Evolutionary conservation across 257 asterid genomes (phyloP).

Genomic region (Fraxinus americana): DNA sequence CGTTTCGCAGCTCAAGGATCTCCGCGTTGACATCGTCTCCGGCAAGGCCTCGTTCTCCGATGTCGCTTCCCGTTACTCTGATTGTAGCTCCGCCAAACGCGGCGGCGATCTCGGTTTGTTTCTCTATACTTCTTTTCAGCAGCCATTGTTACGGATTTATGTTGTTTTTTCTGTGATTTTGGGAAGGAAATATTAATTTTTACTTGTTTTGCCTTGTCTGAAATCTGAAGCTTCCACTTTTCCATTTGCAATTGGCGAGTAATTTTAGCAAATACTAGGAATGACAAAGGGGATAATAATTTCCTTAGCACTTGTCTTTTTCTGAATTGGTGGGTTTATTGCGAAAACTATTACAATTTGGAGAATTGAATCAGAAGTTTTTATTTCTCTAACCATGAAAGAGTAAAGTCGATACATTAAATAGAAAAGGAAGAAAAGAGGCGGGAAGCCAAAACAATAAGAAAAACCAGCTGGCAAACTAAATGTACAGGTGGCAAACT

Average conservation of each 20-base stretch:
- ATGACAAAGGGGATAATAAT: neutral
- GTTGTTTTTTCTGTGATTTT: neutral
- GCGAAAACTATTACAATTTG: no score
- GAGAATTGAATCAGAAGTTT: no score
- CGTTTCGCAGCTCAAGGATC: conserved; percentile 61
- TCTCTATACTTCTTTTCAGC: conserved; percentile 7
- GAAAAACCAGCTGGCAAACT: no score
- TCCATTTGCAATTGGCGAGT: neutral
- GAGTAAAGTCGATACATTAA: no score
- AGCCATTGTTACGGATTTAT: neutral
- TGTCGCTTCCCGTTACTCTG: conserved; percentile 68
- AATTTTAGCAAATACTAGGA: neutral
- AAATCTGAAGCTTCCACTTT: neutral
- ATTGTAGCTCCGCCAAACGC: conserved; percentile 96
- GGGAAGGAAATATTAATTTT: neutral
- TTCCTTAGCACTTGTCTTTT: neutral
- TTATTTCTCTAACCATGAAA: no score
- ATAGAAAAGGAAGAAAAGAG: no score
- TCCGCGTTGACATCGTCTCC: conserved; percentile 64
- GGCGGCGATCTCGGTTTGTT: conserved; percentile 90
- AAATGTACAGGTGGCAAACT: no score
- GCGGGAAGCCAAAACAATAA: no score
- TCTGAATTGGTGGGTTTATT: neutral
- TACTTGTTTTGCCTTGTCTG: neutral
- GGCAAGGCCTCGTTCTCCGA: conserved; percentile 74